These are phyloP conservation scores for Aphanomyces euteiches DNA, from an alignment of 352 stramenopile genomes.

Conservation along the genomic window DNA sequence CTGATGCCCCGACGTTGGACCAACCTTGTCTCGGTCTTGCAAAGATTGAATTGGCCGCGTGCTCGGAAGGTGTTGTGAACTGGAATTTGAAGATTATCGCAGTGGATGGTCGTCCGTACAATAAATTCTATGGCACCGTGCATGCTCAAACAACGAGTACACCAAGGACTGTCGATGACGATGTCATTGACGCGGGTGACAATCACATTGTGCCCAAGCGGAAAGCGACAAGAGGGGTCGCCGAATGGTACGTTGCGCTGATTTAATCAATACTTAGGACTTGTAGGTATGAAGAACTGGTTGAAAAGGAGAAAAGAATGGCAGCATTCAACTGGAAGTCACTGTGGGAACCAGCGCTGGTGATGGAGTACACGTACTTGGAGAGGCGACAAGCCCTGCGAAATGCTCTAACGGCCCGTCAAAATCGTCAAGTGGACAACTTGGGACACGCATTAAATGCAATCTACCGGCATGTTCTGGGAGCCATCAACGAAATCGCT, in stretches of 20 bases:
- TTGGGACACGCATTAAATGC: conserved; percentile 50
- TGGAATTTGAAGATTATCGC: conserved; percentile 46
- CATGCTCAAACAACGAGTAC: conserved; percentile 39
- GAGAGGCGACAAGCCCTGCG: conserved; percentile 48
- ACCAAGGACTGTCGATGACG: conserved; percentile 16
- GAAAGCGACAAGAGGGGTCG: conserved; percentile 33
- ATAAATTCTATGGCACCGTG: conserved; percentile 51
- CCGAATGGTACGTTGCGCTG: conserved; percentile 37
- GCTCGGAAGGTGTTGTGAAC: conserved; percentile 41
- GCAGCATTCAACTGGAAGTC: conserved; percentile 2
- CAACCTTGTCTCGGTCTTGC: conserved; percentile 40
- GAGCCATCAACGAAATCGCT: conserved; percentile 49
- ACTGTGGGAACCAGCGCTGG: not conserved
- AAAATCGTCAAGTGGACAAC: conserved; percentile 60
- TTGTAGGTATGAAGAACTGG: conserved; percentile 16
- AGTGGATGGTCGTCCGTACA: conserved; percentile 41
- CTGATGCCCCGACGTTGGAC: not conserved
- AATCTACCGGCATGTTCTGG: conserved; percentile 54
- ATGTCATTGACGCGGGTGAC: not conserved
- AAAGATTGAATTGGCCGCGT: conserved; percentile 48
- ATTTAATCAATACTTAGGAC: no score
- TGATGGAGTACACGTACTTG: conserved; percentile 40
- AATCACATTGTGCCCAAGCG: not conserved
- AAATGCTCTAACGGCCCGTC: conserved; percentile 45
- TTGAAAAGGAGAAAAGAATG: conserved; percentile 24